These are phyloP conservation scores for Coniochaeta sp. DNA, from an alignment of 2,329 filamentous ascomycete genomes.

Conservation along the genomic window DNA sequence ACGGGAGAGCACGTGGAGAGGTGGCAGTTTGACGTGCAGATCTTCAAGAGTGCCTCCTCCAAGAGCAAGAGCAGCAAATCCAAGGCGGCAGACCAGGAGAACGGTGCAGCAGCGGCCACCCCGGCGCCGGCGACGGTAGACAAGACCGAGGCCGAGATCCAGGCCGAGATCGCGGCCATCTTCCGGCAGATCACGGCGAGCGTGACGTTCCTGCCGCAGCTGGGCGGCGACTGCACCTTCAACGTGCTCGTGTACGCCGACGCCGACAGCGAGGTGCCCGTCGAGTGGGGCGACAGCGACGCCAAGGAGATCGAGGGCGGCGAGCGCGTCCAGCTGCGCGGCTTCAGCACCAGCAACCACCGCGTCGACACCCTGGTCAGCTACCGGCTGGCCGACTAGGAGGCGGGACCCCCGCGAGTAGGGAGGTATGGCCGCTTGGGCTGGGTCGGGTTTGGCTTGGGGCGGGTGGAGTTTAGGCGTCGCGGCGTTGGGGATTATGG, in stretches of 20 bases:
- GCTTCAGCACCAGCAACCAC: slow-evolving; percentile 93
- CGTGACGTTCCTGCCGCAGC: slow-evolving; percentile 91
- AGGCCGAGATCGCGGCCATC: slow-evolving; percentile 90
- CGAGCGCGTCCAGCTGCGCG: slow-evolving; percentile 90
- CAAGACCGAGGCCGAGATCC: slow-evolving; percentile 90
- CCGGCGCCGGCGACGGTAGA: slow-evolving; percentile 40
- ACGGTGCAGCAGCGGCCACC: slow-evolving; percentile 39
- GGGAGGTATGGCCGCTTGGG: neutral
- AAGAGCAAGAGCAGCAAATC: slow-evolving; percentile 41
- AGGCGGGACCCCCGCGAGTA: neutral
- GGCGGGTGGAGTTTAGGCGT: neutral
- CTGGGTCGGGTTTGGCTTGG: neutral
- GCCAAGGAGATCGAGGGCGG: slow-evolving; percentile 93
- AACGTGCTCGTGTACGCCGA: slow-evolving; percentile 98
- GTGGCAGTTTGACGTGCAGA: slow-evolving; percentile 90
- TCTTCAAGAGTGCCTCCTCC: slow-evolving; percentile 41
- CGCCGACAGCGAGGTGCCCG: slow-evolving; percentile 89
- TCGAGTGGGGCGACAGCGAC: slow-evolving; percentile 98
- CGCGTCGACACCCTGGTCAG: slow-evolving; percentile 92
- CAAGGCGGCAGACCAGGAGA: slow-evolving; percentile 60
- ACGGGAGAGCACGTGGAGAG: slow-evolving; percentile 92
- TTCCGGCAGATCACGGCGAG: slow-evolving; percentile 98
- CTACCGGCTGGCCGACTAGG: slow-evolving; percentile 57
- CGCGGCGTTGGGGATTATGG: neutral
- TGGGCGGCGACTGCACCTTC: slow-evolving; percentile 94